Percentiles rank a stretch among this genome's conserved stretches.
These are phyloP conservation scores for Pythium dissotocum DNA, from an alignment of 352 stramenopile species.

Conservation along the genomic window DNA sequence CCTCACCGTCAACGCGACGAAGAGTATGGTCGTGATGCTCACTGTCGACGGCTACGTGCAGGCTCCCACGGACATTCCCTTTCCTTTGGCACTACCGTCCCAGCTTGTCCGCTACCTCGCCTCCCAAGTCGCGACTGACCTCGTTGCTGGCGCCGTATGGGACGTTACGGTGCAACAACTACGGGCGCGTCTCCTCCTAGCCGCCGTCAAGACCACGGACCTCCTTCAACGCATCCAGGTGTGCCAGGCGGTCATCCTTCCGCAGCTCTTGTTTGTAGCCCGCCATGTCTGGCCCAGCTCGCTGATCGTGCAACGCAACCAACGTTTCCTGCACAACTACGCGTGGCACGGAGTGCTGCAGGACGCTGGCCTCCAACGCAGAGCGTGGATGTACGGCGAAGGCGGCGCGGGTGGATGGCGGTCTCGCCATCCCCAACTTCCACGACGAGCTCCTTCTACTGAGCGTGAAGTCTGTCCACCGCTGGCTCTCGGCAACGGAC, in stretches of 20 bases:
- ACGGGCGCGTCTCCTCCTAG: slow-evolving; percentile 9
- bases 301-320: neutral
- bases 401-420: neutral
- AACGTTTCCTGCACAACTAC: slow-evolving; percentile 5
- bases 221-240: slow-evolving; percentile 10
- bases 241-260: slow-evolving; percentile 5
- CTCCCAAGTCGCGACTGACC: neutral
- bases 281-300: neutral
- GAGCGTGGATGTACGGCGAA: slow-evolving; percentile 8
- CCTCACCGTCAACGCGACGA: neutral
- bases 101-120: slow-evolving; percentile 10
- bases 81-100: neutral
- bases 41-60: neutral
- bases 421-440: neutral
- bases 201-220: slow-evolving; percentile 14
- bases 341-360: neutral
- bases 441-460: neutral
- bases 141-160: neutral
- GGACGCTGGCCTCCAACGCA: neutral
- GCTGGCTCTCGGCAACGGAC: neutral
- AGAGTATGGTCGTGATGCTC: neutral
- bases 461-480: neutral
- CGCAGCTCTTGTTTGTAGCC: slow-evolving; percentile 13
- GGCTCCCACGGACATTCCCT: neutral
- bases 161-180: slow-evolving; percentile 5